Base-by-base conservation (phyloP, 805 yeast genomes). In the Barnettozyma sucrosica region DNA sequence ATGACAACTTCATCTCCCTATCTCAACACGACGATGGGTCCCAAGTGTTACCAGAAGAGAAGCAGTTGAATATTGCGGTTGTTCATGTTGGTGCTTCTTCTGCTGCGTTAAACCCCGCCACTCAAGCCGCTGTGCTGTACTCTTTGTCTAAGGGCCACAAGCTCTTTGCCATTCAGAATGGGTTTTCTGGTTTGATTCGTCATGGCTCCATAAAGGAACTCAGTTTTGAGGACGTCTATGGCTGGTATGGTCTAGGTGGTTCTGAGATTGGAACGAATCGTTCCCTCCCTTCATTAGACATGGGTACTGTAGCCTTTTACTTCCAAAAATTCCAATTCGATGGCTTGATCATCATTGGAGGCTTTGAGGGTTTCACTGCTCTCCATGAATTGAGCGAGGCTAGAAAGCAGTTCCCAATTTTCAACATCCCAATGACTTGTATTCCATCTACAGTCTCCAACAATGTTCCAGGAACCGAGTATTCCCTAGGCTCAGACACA, bases 401-500 rank as follows among this genome's bases (percentile, higher is more conserved):
- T 28, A 80, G 97, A 66, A 55, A 64, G 14, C 70, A 79, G 50
- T 93, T 89, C 69, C 98, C 99, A 39, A 81, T 92, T 25, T 87
- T 93, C 71, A 81, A 92, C 67, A 89, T 93, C 55, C 99, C 99
- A 53, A 83, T 92, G 87, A 85, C 87, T 37, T 80, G 88, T 57
- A 76, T 93, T 55, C 99, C 99, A 10, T 92, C 98, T 3, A 93
- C 99, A 2, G 88, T 93, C 54, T 89, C 97, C 16, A 93, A 93
- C 71, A 93, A 93, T 59, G 98, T 93, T 43, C 99, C 99, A n/a
- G 99, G 99, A 51, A 85, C 98, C 2, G 97, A 93, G 68, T 89
- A 89, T 67, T 89, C 97, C 0, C 70, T 93, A 49, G 99, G 99
- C 49, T 76, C 89, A 11, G 99, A 93, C 66, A 93, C 99, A 10